Conservation (phyloP, 768 basidiomycete species). For the Hortiboletus campestris region DNA sequence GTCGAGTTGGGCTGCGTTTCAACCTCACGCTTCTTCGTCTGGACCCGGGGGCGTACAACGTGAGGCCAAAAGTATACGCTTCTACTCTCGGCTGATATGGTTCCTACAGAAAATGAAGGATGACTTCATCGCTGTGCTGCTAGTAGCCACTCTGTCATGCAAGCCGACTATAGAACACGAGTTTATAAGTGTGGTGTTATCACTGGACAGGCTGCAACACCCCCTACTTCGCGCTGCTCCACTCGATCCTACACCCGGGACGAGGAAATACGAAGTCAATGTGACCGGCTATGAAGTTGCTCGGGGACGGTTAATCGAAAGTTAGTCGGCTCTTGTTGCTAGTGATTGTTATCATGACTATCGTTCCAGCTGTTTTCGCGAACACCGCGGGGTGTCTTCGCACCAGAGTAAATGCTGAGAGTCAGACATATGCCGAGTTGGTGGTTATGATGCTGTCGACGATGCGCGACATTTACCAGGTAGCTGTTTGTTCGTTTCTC, state of each 20-base stretch:
- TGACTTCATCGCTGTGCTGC: conserved; percentile 51
- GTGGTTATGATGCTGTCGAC: conserved; percentile 47
- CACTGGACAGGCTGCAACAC: conserved; percentile 56
- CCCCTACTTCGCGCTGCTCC: conserved; percentile 43
- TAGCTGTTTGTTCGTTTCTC: conserved; percentile 22
- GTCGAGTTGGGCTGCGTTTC: conserved; percentile 62
- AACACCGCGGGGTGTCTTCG: conserved; percentile 42
- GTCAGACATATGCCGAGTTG: conserved; percentile 40
- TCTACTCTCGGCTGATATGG: not conserved
- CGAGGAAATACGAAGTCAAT: conserved; percentile 32
- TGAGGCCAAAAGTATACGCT: conserved; percentile 30
- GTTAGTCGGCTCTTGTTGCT: conserved; percentile 27
- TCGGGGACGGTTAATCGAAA: conserved; percentile 38
- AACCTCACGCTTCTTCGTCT: conserved; percentile 54
- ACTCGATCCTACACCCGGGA: conserved; percentile 18
- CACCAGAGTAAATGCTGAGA: conserved; percentile 31
- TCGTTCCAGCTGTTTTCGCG: conserved; percentile 42
- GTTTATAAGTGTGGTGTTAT: conserved; percentile 55
- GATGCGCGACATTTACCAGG: conserved; percentile 49
- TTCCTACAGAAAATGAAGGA: conserved; percentile 43
- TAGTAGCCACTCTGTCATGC: conserved; percentile 49
- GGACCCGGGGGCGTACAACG: conserved; percentile 60
- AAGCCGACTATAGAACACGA: conserved; percentile 54
- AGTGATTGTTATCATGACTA: conserved; percentile 7
- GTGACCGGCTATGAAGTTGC: conserved; percentile 30